Conservation (phyloP, 352 stramenopile species). For the Pythium dissimile region DNA sequence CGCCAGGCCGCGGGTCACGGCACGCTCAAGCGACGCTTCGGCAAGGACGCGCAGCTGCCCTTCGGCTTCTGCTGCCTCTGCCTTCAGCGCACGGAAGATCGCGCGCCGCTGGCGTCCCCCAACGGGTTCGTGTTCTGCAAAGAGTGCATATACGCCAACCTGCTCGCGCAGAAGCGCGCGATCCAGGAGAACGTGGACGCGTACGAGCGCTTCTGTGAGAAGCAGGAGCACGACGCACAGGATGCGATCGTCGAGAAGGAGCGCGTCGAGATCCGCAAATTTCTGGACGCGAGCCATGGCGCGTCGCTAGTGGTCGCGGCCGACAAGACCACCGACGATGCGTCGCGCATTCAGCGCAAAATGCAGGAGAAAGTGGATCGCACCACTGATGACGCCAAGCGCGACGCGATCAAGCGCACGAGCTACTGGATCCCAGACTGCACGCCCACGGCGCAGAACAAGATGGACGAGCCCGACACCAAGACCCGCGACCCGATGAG, state of each 20-base stretch:
- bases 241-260: constrained; percentile 48
- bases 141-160: constrained; percentile 86
- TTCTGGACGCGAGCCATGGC: constrained; percentile 38
- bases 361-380: constrained; percentile 74
- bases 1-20: constrained; percentile 68
- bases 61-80: constrained; percentile 83
- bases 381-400: constrained; percentile 67
- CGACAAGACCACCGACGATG: constrained; percentile 7
- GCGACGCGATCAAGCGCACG: constrained; percentile 73
- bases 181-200: constrained; percentile 64
- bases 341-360: constrained; percentile 31
- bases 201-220: constrained; percentile 65
- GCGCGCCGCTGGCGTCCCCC: constrained; percentile 64
- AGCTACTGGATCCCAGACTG: constrained; percentile 88
- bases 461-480: constrained; percentile 54
- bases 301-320: not conserved
- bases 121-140: constrained; percentile 82
- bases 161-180: constrained; percentile 76
- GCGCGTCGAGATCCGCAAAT: constrained; percentile 44
- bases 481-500: constrained; percentile 84
- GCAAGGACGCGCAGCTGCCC: constrained; percentile 69
- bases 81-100: constrained; percentile 50
- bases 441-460: constrained; percentile 52
- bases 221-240: constrained; percentile 42
- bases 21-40: constrained; percentile 81